These are phyloP conservation scores for Naganishia sp. DNA, from an alignment of 1,284 basidiomycete species.

Conservation along the genomic window DNA sequence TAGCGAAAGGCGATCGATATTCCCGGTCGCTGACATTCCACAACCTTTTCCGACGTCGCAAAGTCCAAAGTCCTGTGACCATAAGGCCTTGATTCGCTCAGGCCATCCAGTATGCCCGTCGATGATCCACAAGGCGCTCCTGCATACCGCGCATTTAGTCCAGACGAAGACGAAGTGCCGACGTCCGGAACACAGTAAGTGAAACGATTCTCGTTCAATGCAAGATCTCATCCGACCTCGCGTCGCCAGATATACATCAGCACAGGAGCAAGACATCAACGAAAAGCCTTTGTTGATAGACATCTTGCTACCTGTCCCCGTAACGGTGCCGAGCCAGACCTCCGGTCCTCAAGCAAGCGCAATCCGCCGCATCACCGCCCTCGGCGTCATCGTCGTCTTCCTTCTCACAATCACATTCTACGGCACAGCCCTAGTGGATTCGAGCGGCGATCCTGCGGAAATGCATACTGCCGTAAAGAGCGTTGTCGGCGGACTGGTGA, in stretches of 20 bases:
- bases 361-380: conserved; percentile 40
- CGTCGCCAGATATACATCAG: not conserved
- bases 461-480: conserved; percentile 3
- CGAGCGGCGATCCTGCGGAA: not conserved
- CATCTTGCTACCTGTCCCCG: conserved; percentile 43
- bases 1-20: too few species aligned
- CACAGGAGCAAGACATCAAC: not conserved
- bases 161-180: not conserved
- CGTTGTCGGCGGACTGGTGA: conserved; percentile 34
- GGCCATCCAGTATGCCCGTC: not conserved
- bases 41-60: too few species aligned
- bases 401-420: conserved; percentile 44
- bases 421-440: conserved; percentile 35
- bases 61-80: not conserved
- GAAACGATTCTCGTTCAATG: too few species aligned
- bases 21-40: too few species aligned
- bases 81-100: not conserved
- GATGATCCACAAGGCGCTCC: not conserved
- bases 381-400: conserved; percentile 49
- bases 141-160: not conserved
- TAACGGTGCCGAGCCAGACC: conserved; percentile 3
- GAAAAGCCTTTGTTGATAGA: conserved; percentile 42
- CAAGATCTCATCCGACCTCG: not conserved
- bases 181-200: too few species aligned
- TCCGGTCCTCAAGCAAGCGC: conserved; percentile 29